Base-by-base conservation (phyloP, 1,139 yeast species). In the Kurtzmaniella quercitrusa region DNA sequence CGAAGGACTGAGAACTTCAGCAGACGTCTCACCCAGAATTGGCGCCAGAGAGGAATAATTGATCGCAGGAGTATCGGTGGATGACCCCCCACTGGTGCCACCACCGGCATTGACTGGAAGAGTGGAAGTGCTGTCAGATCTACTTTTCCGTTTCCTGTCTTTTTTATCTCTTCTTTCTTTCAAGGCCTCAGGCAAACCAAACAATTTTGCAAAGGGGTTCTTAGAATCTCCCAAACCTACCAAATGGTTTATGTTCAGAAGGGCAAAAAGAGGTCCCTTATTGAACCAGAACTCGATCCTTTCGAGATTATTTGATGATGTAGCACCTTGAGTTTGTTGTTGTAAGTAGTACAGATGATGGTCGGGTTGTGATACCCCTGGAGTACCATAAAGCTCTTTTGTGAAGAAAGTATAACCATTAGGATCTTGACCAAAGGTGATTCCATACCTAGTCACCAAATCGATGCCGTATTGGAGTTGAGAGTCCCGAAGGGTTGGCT, bases 191-290 rank as follows among this genome's bases (percentile, higher is more conserved):
- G 90, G 85, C 24, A 85, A 65, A 46, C 77, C 81, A 60, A 85
- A 85, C 16, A 85, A 58, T 53, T 81, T 78, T 2, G 91, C 88
- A 63, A 85, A 84, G 16, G 93, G 90, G 55, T 83, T 85, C 41
- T 73, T 71, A 3, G 86, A 73, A 56, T 83, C 85, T 27, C 94
- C 94, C 62, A 85, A 82, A 1, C 94, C 94, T 41, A 83, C 77
- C 41, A 85, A 59, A 62, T 85, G 91, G 54, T 82, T 75, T 44
- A 85, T 80, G 55, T 85, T 86, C 23, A 89, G 82, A 45, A 85
- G 70, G 1, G 93, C 91, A 67, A 85, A 85, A 37, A 81, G 71
- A 1, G 90, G 79, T 1, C 88, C 83, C 56, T 85, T 84, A 54
- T 83, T 83, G 54, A 81, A 82, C 85, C 89, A 85, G 54, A 84